Base-by-base conservation (phyloP, 2,329 filamentous ascomycete species). In the Alternaria ventricosa region DNA sequence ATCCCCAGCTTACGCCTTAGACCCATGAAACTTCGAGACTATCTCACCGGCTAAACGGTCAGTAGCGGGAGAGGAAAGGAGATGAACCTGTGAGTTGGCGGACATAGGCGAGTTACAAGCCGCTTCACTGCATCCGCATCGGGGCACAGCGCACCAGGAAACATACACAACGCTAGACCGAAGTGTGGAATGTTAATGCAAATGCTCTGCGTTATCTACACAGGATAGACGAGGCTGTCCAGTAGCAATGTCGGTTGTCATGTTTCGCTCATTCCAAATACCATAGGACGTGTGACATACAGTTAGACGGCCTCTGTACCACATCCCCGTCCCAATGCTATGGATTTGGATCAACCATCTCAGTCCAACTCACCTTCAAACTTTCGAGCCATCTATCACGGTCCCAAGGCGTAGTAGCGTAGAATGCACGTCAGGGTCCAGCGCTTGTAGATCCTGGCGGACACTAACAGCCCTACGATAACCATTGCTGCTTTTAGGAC, bases 131-230 rank as follows among this genome's bases (percentile, higher is more conserved):
- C 15, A 23, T 25, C 22, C 43, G 33, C 47, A 44, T 33, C 13
- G 30, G 43, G 7, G 33, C 47, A 41, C 50, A 47, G 55, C 47
- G 51, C 60, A 44, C 51, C 60, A 43, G 20, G 45, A 58, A 20
- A 30, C 33, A 27, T 47, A 41, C 20, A 45, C 50, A 36, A 44
- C 41, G 10, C 68, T 69, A 58, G 61, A 53, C 66, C 30, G 18
- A 57, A 65, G 36, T 18, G 67, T 63, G 56, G 46, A 64, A 50
- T 71, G 63, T 45, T 68, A 71, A 71, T 55, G 54, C 36, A 30
- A 56, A 25, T 33, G 18, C 25, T 49, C 56, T 59, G 60, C 60
- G 60, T 59, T 43, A 27, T 57, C 30, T 45, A 50, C 36, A 54
- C 45, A 33, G 8, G 12, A 57, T 44, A n/a, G 20, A 22, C 11